These are phyloP conservation scores for Echinochloa phyllopogon DNA, from an alignment of 176 grass and related monocot species.

Conservation along the genomic window DNA sequence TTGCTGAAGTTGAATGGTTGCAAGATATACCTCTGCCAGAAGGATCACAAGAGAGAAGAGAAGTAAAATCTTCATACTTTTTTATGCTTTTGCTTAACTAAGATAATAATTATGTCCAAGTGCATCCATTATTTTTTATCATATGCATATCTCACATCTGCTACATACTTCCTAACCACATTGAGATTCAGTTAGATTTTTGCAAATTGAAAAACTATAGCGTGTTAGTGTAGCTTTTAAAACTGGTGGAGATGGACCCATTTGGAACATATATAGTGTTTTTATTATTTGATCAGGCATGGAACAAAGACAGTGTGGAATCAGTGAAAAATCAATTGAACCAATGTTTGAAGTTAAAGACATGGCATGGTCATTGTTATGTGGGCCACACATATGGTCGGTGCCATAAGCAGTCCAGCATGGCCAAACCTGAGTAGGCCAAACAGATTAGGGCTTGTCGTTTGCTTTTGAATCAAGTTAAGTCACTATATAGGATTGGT, in stretches of 20 bases:
- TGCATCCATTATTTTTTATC: neutral
- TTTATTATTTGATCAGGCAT: neutral
- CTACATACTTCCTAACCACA: neutral
- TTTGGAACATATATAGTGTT: neutral
- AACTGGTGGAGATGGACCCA: neutral
- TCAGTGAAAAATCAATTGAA: neutral
- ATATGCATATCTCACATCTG: neutral
- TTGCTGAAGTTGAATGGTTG: constrained; percentile 98
- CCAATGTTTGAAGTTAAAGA: neutral
- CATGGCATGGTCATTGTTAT: neutral
- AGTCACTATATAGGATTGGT: neutral
- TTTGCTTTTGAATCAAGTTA: constrained; percentile 7
- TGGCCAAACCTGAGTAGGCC: neutral
- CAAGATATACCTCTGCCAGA: constrained; percentile 76
- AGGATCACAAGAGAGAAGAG: constrained; percentile 75
- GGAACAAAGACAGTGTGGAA: neutral
- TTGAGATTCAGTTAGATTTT: neutral
- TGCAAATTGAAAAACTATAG: neutral
- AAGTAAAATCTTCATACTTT: constrained; percentile 60
- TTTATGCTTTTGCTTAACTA: constrained; percentile 21
- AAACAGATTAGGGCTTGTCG: neutral
- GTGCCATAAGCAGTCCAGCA: neutral
- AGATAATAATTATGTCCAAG: constrained; percentile 2
- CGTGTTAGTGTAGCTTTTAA: neutral
- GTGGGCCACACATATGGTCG: neutral